Evolutionary conservation across 2,329 filamentous ascomycete genomes (phyloP), one percentile per base, ranked within the genome.

Genomic region (Hortaea werneckii): DNA sequence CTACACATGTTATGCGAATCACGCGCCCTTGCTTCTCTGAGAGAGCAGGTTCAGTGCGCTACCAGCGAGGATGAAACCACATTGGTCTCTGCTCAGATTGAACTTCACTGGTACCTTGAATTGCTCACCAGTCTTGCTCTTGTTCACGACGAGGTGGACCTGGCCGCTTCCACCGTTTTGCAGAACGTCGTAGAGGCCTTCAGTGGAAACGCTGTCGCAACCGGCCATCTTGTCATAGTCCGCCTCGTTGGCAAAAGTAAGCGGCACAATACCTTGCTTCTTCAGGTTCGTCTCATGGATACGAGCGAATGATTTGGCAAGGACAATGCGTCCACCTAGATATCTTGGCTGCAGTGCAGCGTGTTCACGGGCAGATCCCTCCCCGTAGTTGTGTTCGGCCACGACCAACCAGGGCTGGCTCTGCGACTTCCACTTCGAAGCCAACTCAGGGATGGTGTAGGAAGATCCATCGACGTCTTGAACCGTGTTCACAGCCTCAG

Each of bases 271-370:
- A 52, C 92, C 92, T 71, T 98, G 92, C 73, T 95, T 95, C 80
- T 95, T 95, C 55, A 95, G 72, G 66, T 95, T 95, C 29, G 88
- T 94, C 75, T 95, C 88, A 71, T 95, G 88, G 63, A 95, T 95
- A 44, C 88, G 82, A 0, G 88, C 88, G 62, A 95, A 94, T 34
- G 79, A 85, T 73, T 95, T 95, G 46, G 83, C 76, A 12, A 94
- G 76, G 47, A 95, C 87, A 60, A 94, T 75, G 42, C 86, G 78
- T 13, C 85, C 87, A 48, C 88, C 89, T 2, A 95, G 81, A 68
- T 89, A 94, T n/a, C 88, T 77, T 2, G 88, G 89, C 66, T 95
- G 88, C 32, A 95, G 74, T 1, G 88, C 88, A 20, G 88, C 88
- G 68, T 95, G 88, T 65, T 95, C 88, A 54, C 88, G 79, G 2